Conservation (phyloP, 495 filamentous ascomycete genomes). For the Neurospora africana region DNA sequence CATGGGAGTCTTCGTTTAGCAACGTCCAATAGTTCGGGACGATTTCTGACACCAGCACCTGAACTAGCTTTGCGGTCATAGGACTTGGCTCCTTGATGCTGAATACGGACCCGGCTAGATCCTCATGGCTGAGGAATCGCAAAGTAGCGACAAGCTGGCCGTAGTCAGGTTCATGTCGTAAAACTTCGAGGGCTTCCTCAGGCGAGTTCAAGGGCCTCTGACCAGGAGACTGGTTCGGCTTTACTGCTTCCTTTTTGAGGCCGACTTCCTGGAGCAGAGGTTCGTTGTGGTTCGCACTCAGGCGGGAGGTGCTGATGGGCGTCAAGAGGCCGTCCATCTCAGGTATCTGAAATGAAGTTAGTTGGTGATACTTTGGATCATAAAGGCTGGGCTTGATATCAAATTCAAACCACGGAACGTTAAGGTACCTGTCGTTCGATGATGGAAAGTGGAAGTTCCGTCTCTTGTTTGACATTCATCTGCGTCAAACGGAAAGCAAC, state of each 20-base stretch:
- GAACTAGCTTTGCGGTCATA: slow-evolving; percentile 56
- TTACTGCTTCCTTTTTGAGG: slow-evolving; percentile 9
- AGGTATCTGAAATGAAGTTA: background rate
- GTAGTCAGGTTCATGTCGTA: slow-evolving; percentile 56
- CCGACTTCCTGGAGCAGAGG: slow-evolving; percentile 11
- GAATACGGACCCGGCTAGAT: slow-evolving; percentile 28
- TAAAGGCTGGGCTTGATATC: background rate
- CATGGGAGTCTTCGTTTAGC: slow-evolving; percentile 35
- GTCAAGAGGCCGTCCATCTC: slow-evolving; percentile 42
- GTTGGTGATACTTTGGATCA: slow-evolving; percentile 3
- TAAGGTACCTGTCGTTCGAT: background rate
- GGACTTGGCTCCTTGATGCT: slow-evolving; percentile 55
- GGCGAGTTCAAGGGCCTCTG: slow-evolving; percentile 25
- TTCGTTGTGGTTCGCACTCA: background rate
- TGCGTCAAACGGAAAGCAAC: background rate
- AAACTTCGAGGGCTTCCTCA: slow-evolving; percentile 48
- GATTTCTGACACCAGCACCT: slow-evolving; percentile 55
- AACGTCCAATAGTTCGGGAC: slow-evolving; percentile 70
- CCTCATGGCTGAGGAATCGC: slow-evolving; percentile 38
- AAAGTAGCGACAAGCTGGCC: slow-evolving; percentile 45
- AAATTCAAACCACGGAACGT: background rate
- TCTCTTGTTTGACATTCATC: background rate
- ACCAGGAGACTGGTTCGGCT: slow-evolving; percentile 1
- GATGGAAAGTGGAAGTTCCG: background rate
- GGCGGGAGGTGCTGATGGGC: slow-evolving; percentile 29